Conservation (phyloP, 257 asterid species). For the Thymus quinquecostatus region DNA sequence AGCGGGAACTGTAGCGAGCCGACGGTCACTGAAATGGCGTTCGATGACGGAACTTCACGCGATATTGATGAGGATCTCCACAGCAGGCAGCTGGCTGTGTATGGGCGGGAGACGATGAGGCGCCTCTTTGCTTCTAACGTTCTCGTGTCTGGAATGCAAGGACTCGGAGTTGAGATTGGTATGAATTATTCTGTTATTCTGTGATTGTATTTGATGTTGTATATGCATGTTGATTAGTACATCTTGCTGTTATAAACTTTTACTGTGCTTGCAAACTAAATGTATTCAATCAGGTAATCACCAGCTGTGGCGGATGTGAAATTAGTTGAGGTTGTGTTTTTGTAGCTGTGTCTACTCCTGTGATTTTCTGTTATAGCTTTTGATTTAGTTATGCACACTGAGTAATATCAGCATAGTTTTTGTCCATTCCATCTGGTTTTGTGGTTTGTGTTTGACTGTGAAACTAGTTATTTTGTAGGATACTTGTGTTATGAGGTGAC, state of each 20-base stretch:
- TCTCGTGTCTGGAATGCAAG: slow-evolving; percentile 89
- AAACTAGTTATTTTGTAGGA: slow-evolving; percentile 13
- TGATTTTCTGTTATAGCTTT: neutral
- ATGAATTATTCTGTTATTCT: neutral
- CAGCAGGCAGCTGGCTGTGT: slow-evolving; percentile 94
- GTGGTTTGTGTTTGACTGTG: slow-evolving; percentile 16
- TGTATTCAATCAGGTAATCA: slow-evolving; percentile 5
- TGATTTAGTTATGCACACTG: slow-evolving; percentile 7
- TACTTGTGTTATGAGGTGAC: slow-evolving; percentile 5
- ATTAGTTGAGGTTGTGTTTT: too few species aligned
- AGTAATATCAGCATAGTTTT: neutral
- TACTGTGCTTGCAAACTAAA: neutral
- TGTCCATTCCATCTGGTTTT: neutral
- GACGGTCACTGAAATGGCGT: slow-evolving; percentile 77
- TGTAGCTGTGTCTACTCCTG: slow-evolving; percentile 1
- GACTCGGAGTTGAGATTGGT: slow-evolving; percentile 95
- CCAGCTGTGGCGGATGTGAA: neutral
- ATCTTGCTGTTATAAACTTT: slow-evolving; percentile 10
- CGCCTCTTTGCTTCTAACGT: slow-evolving; percentile 86
- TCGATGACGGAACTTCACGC: slow-evolving; percentile 69
- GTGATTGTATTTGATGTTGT: slow-evolving; percentile 12
- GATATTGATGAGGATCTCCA: slow-evolving; percentile 98
- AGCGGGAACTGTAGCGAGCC: slow-evolving; percentile 48
- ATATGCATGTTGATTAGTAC: neutral
- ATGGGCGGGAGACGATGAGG: slow-evolving; percentile 95